Evolutionary conservation across 1,284 basidiomycete genomes (phyloP), one percentile per base, ranked within the genome.

Genomic region (Heterobasidion occidentale): DNA sequence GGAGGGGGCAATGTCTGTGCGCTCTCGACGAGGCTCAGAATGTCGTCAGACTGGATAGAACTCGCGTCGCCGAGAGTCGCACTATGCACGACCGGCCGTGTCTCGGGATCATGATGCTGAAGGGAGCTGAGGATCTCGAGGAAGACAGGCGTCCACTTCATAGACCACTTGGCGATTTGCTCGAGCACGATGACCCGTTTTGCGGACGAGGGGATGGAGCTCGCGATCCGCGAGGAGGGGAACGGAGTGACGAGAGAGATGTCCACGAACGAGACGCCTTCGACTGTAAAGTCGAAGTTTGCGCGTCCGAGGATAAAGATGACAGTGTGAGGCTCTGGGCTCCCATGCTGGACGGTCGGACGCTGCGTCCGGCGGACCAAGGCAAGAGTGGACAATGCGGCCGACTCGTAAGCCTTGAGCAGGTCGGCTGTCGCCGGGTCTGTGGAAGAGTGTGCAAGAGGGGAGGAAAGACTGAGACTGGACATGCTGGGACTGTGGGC

Each of bases 141-240:
- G 68, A 90, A 95, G 15, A 96, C 75, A 0, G 93, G 87, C 1
- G 92, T 89, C 84, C 92, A 96, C 71, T 94, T 94, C 53, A 87
- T 88, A 17, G 83, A 80, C 78, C 88, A 90, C 59, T 75, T 77
- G 62, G 79, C 76, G 27, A 88, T 77, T 71, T 89, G 90, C 71
- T 94, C 96, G 19, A 98, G 80, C 3, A 98, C 90, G 52, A 97
- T 77, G 55, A 98, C 80, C 49, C 83, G 84, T 49, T 81, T 79
- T 42, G 79, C 81, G 5, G 84, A 84, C 1, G 76, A 59, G 9
- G 91, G 86, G 47, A 97, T 81, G 42, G 77, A 76, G 36, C 71
- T 70, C 55, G 88, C 74, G 51, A 98, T 74, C 53, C 78, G 80
- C 47, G 83, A 79, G 14, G 83, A 67, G 11, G 86, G 79, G 2